Percentiles rank a stretch among this genome's conserved stretches.
These are phyloP conservation scores for Mortierella sp. DNA, from an alignment of 371 early-diverging fungal species.

Conservation along the genomic window DNA sequence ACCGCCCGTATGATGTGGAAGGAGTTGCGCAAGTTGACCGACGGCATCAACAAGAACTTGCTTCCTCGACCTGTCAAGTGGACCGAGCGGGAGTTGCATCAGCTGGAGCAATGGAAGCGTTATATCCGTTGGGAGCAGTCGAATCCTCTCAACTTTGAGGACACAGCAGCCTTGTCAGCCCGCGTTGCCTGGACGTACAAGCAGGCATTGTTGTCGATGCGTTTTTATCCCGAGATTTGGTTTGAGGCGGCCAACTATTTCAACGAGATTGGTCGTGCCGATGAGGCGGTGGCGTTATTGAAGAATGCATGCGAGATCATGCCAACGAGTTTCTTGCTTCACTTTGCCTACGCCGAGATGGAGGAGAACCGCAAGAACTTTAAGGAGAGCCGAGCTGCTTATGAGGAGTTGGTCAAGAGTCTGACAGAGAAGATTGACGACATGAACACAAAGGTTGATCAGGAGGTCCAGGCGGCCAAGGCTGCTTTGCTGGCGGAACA, in stretches of 20 bases:
- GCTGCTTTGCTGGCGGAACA: conserved; percentile 49
- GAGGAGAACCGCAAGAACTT: conserved; percentile 83
- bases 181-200: conserved; percentile 90
- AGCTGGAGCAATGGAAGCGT: conserved; percentile 84
- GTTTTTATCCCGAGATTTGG: conserved; percentile 95
- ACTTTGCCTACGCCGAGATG: conserved; percentile 89
- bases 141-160: conserved; percentile 89
- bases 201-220: conserved; percentile 84
- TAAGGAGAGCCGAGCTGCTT: conserved; percentile 77
- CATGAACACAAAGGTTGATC: conserved; percentile 61
- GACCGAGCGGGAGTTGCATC: conserved; percentile 78
- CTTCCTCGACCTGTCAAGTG: conserved; percentile 89
- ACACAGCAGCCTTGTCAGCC: conserved; percentile 66
- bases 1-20: conserved; percentile 90
- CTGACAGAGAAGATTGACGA: conserved; percentile 70
- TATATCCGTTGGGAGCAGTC: conserved; percentile 93
- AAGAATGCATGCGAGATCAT: conserved; percentile 80
- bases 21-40: conserved; percentile 83
- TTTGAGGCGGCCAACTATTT: conserved; percentile 84
- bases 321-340: conserved; percentile 85
- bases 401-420: conserved; percentile 75
- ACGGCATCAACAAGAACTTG: conserved; percentile 74
- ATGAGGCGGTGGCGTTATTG: conserved; percentile 82
- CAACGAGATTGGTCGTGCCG: conserved; percentile 72
- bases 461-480: conserved; percentile 60